A percentile compares a stretch with the other conserved stretches of the same genome.
These are phyloP conservation scores for Cajanus cajan DNA, from an alignment of 306 rosid species.

Conservation along the genomic window DNA sequence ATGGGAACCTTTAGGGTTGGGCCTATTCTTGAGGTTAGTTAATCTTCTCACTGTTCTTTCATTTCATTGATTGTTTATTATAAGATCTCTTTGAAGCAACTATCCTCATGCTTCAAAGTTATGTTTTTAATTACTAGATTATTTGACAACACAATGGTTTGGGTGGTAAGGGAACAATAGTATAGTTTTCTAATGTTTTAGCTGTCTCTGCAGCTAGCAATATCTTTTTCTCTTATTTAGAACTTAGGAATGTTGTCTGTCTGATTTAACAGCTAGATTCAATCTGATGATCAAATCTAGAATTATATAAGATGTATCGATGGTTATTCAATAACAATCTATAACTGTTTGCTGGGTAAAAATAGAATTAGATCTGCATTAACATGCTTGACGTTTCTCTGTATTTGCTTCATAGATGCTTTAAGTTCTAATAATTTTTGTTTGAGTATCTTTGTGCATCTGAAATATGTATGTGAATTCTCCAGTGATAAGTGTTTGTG, in stretches of 20 bases:
- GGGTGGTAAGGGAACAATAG: constrained; percentile 12
- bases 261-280: background rate
- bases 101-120: constrained; percentile 7
- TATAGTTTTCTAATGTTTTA: background rate
- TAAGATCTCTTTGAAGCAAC: constrained; percentile 17
- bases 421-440: background rate
- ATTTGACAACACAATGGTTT: constrained; percentile 13
- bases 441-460: background rate
- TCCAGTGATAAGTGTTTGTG: background rate
- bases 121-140: constrained; percentile 1
- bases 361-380: background rate
- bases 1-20: constrained; percentile 88
- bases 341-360: background rate
- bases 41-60: constrained; percentile 9
- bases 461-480: background rate
- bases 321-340: constrained; percentile 14
- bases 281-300: constrained; percentile 13
- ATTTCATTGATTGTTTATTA: constrained; percentile 8
- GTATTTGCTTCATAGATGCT: background rate
- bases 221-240: background rate
- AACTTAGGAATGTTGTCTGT: constrained; percentile 1
- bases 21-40: constrained; percentile 66
- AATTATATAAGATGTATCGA: background rate
- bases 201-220: constrained; percentile 14
- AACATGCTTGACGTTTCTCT: constrained; percentile 12